Base-by-base conservation (phyloP, 2,329 filamentous ascomycete species). In the Paecilomyces dactylethromorphus region DNA sequence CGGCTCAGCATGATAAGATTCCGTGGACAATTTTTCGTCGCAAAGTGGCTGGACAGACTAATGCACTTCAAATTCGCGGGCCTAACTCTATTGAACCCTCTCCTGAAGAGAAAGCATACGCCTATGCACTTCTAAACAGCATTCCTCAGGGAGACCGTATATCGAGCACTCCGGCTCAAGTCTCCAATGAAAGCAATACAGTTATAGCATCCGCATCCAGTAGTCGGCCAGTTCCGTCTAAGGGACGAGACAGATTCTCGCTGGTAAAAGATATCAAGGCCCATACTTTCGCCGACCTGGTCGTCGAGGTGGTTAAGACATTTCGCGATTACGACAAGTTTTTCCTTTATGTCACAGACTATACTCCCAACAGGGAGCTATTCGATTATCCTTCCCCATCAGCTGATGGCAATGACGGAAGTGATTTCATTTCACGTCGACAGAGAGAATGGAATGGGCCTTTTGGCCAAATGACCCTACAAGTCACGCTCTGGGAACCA, bases 331-430 rank as follows among this genome's bases (percentile, higher is more conserved):
- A 64, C 53, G 79, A 82, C 26, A 82, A 74, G 58, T 74, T 83
- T 12, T 84, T 85, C 4, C 63, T 96, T 0, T 92, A 92, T 78
- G 77, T 96, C 18, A 89, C 90, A 0, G 92, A 97, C 72, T 96
- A 92, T 71, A 95, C 91, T 0, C 76, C 84, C 55, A 91, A 97
- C 66, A 68, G 78, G 0, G 60, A 67, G 0, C 86, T 97, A 59
- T 87, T 81, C 63, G 73, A 85, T 35, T 85, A 84, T 59, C 66
- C 68, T 13, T 68, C 77, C 33, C 55, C 58, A 3, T 75, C 75
- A 3, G 68, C 73, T 53, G 71, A 76, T 10, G 67, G 69, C 4
- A 59, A 65, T 15, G 64, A 70, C 53, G 82, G 82, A 3, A 84
- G 88, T 64, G 71, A 76, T 0, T 84, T 76, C 60, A 81, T 71